phyloP scores from a whole-genome alignment of 1,139 yeast genomes.

The Saccharomyces hybrid region DNA sequence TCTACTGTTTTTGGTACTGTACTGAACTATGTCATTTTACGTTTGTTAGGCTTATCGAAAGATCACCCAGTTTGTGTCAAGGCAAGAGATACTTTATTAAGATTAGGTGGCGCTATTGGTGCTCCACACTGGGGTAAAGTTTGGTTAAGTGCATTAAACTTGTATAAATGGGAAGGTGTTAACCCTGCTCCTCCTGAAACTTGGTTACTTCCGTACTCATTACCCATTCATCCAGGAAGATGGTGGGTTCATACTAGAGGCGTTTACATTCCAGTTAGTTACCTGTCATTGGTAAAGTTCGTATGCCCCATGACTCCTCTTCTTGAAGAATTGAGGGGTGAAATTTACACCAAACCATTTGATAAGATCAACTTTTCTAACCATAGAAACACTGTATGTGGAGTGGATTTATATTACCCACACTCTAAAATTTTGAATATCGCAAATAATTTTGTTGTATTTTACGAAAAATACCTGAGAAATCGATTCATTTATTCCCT shows the following conservation, averaged over 20 bases:
- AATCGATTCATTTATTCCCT: slow-evolving; percentile 63
- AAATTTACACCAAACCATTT: slow-evolving; percentile 63
- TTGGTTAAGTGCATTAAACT: slow-evolving; percentile 72
- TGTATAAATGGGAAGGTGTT: slow-evolving; percentile 93
- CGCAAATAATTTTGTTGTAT: slow-evolving; percentile 52
- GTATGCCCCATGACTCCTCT: slow-evolving; percentile 59
- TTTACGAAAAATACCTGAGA: slow-evolving; percentile 62
- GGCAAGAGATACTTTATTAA: slow-evolving; percentile 63
- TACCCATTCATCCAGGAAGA: slow-evolving; percentile 87
- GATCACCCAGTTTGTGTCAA: slow-evolving; percentile 74
- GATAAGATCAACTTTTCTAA: slow-evolving; percentile 58
- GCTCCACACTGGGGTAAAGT: slow-evolving; percentile 98
- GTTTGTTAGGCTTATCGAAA: slow-evolving; percentile 67
- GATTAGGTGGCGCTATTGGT: slow-evolving; percentile 82
- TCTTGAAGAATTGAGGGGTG: slow-evolving; percentile 57
- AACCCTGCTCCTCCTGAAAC: slow-evolving; percentile 97
- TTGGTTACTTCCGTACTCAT: slow-evolving; percentile 75
- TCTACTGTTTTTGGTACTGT: slow-evolving; percentile 94
- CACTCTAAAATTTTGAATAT: slow-evolving; percentile 62
- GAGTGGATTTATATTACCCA: slow-evolving; percentile 89
- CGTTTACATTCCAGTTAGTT: slow-evolving; percentile 82
- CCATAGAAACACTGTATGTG: slow-evolving; percentile 81
- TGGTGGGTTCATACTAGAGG: slow-evolving; percentile 99
- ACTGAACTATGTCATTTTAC: slow-evolving; percentile 69
- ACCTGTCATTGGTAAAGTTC: slow-evolving; percentile 52